Conservation (phyloP, 2,329 filamentous ascomycete genomes). For the Microdochium paspali region DNA sequence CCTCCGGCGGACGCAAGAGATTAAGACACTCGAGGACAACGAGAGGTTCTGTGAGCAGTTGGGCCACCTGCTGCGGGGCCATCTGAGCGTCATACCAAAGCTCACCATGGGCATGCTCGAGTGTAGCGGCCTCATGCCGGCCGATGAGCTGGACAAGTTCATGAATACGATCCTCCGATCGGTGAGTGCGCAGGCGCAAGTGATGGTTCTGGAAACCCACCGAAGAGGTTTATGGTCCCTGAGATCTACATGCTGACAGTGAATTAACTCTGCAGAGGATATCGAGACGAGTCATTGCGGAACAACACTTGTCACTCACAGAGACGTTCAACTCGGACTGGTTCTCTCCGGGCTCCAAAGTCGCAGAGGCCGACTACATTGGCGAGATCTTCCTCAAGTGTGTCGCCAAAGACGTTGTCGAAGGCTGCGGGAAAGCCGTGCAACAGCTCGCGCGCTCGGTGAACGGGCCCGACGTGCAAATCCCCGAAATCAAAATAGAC, state of each 20-base stretch:
- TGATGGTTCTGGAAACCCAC: slow-evolving; percentile 2
- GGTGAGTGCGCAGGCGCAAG: slow-evolving; percentile 35
- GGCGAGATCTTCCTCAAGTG: slow-evolving; percentile 94
- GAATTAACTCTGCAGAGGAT: slow-evolving; percentile 65
- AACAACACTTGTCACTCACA: slow-evolving; percentile 90
- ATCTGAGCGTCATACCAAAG: slow-evolving; percentile 88
- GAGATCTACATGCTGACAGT: too few relatives aligned
- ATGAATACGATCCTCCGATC: slow-evolving; percentile 92
- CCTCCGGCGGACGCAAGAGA: slow-evolving; percentile 74
- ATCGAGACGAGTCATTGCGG: slow-evolving; percentile 89
- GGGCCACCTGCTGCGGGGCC: slow-evolving; percentile 70
- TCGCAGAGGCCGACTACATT: slow-evolving; percentile 72
- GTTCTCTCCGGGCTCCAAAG: slow-evolving; percentile 75
- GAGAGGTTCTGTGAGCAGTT: slow-evolving; percentile 77
- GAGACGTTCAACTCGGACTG: slow-evolving; percentile 88
- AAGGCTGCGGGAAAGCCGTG: slow-evolving; percentile 70
- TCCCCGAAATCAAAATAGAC: slow-evolving; percentile 75
- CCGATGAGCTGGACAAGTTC: slow-evolving; percentile 78
- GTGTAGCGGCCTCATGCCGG: slow-evolving; percentile 72
- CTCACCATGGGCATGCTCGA: slow-evolving; percentile 91
- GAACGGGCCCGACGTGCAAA: slow-evolving; percentile 58
- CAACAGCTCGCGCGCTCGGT: slow-evolving; percentile 64
- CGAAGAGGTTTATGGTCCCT: too few relatives aligned
- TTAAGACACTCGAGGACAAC: slow-evolving; percentile 82
- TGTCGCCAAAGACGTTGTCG: slow-evolving; percentile 80